Conservation (phyloP, 2,329 filamentous ascomycete genomes). For the Epichloe gansuensis region DNA sequence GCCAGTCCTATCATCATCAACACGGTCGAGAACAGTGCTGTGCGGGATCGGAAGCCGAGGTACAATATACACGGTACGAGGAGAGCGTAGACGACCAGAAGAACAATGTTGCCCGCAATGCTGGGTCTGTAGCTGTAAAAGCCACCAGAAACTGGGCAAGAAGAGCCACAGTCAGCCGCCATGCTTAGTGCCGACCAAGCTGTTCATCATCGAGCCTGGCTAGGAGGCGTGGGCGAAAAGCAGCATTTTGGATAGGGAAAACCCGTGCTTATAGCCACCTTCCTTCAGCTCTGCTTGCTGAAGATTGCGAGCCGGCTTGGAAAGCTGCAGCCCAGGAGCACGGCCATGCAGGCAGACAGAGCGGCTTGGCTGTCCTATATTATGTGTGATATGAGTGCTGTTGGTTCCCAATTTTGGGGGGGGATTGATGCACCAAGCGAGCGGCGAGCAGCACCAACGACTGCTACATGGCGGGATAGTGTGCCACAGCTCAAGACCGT, state of each 20-base stretch:
- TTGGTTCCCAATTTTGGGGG: not conserved
- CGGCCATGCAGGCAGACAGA: not conserved
- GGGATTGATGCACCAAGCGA: not conserved
- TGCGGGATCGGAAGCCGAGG: conserved; percentile 27
- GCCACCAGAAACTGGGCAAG: conserved; percentile 23
- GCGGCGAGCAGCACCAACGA: not conserved
- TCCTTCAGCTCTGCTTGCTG: not conserved
- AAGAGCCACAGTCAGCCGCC: conserved; percentile 24
- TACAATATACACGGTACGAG: conserved; percentile 26
- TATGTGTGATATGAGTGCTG: not conserved
- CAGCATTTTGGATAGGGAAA: conserved; percentile 6
- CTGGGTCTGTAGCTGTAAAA: conserved; percentile 26
- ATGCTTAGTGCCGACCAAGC: conserved; percentile 16
- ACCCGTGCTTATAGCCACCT: not conserved
- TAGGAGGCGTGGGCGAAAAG: conserved; percentile 4
- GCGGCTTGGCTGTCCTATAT: not conserved
- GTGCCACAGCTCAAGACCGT: not conserved
- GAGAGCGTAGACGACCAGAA: conserved; percentile 28
- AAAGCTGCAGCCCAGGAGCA: conserved; percentile 2
- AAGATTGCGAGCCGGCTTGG: not conserved
- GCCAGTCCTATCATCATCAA: conserved; percentile 27
- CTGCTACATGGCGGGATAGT: not conserved
- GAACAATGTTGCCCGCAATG: conserved; percentile 27
- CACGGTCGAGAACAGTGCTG: conserved; percentile 27
- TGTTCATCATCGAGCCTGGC: conserved; percentile 14